Evolutionary conservation across 176 grass and related monocot species (phyloP), one percentile per base, ranked within the genome.

Genomic region (Panicum miliaceum): DNA sequence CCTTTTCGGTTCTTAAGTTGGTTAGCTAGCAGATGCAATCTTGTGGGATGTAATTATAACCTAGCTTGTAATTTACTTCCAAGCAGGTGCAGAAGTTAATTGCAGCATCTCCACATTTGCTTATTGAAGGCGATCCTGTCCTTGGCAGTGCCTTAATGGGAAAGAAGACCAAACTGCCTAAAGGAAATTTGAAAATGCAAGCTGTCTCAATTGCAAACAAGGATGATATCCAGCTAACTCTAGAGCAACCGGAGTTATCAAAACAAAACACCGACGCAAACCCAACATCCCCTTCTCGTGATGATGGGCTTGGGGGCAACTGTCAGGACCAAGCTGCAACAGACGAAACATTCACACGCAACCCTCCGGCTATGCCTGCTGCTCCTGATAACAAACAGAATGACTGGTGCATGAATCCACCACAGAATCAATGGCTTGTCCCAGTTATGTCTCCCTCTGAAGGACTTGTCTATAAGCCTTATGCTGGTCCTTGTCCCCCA

Each of bases 391-490:
- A 90, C 68, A 93, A 93, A 18, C 82, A 86, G 56, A 90, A 69
- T 59, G 80, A 82, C 20, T 89, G 88, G 84, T 78, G 89, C 41
- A 76, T 81, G 83, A 86, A 82, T 81, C 81, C 90, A 37, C 72
- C 88, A 52, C 75, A 81, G 36, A 99, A 92, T 65, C 97, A 94
- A 53, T 99, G 93, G 97, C 88, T 96, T 59, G 84, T 99, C 54
- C 97, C 97, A 26, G 93, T 99, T 52, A 91, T 96, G 97, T 92
- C 91, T 29, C 90, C 93, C 15, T 96, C 86, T 5, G 96, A 99
- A 90, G 97, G 97, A 23, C 81, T 99, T 84, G 86, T 99, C 71
- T 99, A 99, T 71, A 99, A 99, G 70, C 90, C 97, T 14, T 99
- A 91, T 78, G 26, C 81, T 16, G 97, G 93, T 34, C 81, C 83